phyloP scores from a whole-genome alignment of 1,139 yeast genomes.

The Nakaseomyces nivariensis region DNA sequence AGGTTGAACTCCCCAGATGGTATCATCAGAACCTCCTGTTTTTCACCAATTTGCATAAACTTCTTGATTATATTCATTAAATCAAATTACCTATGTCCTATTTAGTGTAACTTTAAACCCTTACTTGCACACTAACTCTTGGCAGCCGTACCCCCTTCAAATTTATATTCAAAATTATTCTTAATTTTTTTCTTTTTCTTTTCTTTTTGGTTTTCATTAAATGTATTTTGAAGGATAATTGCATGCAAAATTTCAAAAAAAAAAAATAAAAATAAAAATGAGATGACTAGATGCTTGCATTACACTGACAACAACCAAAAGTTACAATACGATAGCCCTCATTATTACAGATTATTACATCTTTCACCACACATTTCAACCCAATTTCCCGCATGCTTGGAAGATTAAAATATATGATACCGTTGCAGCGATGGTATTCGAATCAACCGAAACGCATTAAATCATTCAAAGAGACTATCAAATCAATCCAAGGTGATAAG shows the following conservation, averaged over 20 bases:
- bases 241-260: too few relatives aligned
- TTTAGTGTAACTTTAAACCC: not conserved
- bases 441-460: not conserved
- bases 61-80: constrained; percentile 71
- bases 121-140: too few relatives aligned
- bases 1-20: constrained; percentile 76
- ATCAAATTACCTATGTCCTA: not conserved
- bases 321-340: too few relatives aligned
- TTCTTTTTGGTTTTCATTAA: too few relatives aligned
- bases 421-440: not conserved
- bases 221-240: too few relatives aligned
- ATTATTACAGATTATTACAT: too few relatives aligned
- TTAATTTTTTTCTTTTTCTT: too few relatives aligned
- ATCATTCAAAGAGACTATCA: not conserved
- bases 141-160: too few relatives aligned
- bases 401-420: not conserved
- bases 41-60: constrained; percentile 51
- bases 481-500: not conserved
- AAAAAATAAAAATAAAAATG: too few relatives aligned
- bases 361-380: not conserved
- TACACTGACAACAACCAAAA: not conserved
- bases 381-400: not conserved
- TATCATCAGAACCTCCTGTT: constrained; percentile 60
- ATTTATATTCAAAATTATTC: too few relatives aligned
- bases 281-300: too few relatives aligned